Conservation (phyloP, 345 rosid species). For the Barbarea vulgaris region DNA sequence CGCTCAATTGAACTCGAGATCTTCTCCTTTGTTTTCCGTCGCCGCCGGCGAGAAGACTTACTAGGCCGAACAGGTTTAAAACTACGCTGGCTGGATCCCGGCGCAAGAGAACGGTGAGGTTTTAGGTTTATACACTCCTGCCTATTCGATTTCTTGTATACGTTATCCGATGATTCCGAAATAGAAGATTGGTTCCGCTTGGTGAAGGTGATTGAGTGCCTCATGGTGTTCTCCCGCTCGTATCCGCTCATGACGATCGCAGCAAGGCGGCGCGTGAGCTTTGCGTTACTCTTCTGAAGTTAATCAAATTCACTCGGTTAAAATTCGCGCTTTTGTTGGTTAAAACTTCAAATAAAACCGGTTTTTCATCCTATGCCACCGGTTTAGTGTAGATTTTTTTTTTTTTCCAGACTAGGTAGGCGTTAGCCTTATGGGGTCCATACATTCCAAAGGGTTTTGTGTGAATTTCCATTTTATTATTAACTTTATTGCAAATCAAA, state of each 20-base stretch:
- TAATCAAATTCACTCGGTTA: slow-evolving; percentile 12
- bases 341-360: no score
- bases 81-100: neutral
- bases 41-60: slow-evolving; percentile 28
- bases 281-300: neutral
- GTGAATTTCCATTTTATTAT: no score
- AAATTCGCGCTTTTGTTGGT: neutral
- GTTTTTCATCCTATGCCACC: no score
- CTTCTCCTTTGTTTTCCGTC: slow-evolving; percentile 19
- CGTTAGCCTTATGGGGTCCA: no score
- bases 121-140: slow-evolving; percentile 19
- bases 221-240: slow-evolving; percentile 15
- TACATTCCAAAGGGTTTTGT: no score
- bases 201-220: slow-evolving; percentile 17
- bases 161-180: neutral
- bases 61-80: slow-evolving; percentile 3
- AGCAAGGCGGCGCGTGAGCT: slow-evolving; percentile 21
- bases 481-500: no score
- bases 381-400: no score
- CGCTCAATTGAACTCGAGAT: slow-evolving; percentile 29
- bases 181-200: slow-evolving; percentile 30
- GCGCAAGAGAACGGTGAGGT: slow-evolving; percentile 16
- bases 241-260: slow-evolving; percentile 19
- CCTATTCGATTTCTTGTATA: neutral
- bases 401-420: no score